These are phyloP conservation scores for Wallemia mellicola DNA, from an alignment of 1,284 basidiomycete genomes.

Conservation along the genomic window DNA sequence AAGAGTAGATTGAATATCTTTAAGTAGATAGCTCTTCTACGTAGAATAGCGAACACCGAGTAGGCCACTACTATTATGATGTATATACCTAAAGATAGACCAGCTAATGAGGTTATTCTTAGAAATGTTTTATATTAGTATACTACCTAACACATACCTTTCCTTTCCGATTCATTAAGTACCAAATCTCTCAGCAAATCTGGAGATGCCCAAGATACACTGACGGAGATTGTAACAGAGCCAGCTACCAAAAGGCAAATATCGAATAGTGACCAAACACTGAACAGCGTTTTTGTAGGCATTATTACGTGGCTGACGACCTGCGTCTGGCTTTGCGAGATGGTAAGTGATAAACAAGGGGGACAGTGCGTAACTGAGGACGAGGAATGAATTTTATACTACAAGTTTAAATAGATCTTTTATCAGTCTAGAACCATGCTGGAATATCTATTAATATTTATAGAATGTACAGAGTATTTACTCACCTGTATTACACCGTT, in stretches of 20 bases:
- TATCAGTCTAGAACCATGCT: neutral
- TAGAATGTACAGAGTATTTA: neutral
- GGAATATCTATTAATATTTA: neutral
- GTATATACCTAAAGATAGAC: slow-evolving; percentile 32
- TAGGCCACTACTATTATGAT: slow-evolving; percentile 35
- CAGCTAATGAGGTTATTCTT: slow-evolving; percentile 26
- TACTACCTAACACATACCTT: neutral
- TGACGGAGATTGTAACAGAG: neutral
- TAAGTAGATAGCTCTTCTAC: slow-evolving; percentile 31
- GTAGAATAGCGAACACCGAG: slow-evolving; percentile 35
- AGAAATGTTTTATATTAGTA: too few species aligned
- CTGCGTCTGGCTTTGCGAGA: neutral
- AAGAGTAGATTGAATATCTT: slow-evolving; percentile 31
- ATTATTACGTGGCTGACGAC: neutral
- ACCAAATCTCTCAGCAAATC: neutral
- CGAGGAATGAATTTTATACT: neutral
- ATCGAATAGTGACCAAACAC: neutral
- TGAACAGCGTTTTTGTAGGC: neutral
- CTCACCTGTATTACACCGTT: neutral
- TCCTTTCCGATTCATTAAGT: neutral
- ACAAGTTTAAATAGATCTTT: neutral
- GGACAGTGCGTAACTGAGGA: neutral
- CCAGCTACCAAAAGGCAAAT: neutral
- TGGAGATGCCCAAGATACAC: neutral
- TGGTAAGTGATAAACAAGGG: neutral